Evolutionary conservation across 108 stramenopile genomes (phyloP).

Genomic region (Discostella stelligeroides): DNA sequence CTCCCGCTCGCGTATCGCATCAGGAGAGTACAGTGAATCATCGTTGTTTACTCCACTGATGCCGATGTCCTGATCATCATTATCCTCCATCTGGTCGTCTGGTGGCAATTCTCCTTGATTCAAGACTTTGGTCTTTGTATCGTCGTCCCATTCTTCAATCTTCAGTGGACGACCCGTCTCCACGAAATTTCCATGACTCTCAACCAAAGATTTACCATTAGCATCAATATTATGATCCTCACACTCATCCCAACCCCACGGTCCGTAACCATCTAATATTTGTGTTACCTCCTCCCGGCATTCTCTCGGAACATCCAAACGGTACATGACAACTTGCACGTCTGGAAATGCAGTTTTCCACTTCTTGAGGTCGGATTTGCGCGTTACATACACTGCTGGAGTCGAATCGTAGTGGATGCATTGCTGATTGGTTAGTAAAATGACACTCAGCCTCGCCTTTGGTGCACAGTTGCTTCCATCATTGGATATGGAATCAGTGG

Average conservation of each 20-base stretch:
- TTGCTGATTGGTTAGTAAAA: slow-evolving; percentile 75
- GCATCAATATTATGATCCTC: neutral
- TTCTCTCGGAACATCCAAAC: slow-evolving; percentile 82
- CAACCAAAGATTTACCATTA: neutral
- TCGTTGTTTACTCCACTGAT: slow-evolving; percentile 32
- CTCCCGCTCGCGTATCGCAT: slow-evolving; percentile 72
- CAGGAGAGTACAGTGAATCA: slow-evolving; percentile 58
- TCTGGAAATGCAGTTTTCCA: slow-evolving; percentile 76
- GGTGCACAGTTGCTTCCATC: neutral
- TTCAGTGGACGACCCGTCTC: slow-evolving; percentile 71
- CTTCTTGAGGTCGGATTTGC: slow-evolving; percentile 60
- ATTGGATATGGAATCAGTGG: neutral
- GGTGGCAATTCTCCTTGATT: slow-evolving; percentile 54
- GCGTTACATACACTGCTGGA: slow-evolving; percentile 65
- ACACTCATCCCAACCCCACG: slow-evolving; percentile 68
- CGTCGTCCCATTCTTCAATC: slow-evolving; percentile 71
- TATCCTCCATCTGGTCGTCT: slow-evolving; percentile 37
- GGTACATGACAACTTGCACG: slow-evolving; percentile 57
- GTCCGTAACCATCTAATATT: slow-evolving; percentile 84
- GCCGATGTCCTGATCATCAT: slow-evolving; percentile 12
- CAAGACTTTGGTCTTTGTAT: slow-evolving; percentile 50
- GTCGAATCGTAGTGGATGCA: slow-evolving; percentile 76
- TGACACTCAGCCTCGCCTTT: slow-evolving; percentile 52
- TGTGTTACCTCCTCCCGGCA: slow-evolving; percentile 71
- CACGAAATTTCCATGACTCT: slow-evolving; percentile 41